Evolutionary conservation across 257 asterid species (phyloP).

Genomic region (Jacaranda copaia): DNA sequence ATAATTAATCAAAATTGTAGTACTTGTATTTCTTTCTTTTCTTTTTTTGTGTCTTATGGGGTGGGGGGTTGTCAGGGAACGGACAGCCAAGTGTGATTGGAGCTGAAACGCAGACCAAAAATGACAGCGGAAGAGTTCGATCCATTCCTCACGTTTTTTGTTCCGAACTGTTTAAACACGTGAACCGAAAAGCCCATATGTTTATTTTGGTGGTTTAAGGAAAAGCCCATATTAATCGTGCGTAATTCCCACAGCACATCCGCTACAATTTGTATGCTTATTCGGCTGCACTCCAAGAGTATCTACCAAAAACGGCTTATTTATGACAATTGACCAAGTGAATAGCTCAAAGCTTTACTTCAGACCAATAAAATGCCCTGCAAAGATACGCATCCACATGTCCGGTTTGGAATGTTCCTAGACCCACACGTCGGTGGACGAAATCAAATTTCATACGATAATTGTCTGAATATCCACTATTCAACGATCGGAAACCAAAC

Average conservation of each 20-base stretch:
- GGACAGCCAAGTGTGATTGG: too few relatives aligned
- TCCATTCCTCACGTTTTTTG: too few relatives aligned
- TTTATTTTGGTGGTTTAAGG: too few relatives aligned
- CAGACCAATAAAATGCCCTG: conserved; percentile 38
- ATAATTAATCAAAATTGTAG: too few relatives aligned
- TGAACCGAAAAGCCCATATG: too few relatives aligned
- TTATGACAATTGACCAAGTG: conserved; percentile 34
- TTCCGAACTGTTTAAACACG: too few relatives aligned
- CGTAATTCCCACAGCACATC: not conserved
- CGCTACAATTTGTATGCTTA: not conserved
- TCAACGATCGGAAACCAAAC: conserved; percentile 6
- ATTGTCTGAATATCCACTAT: conserved; percentile 34
- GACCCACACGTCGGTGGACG: conserved; percentile 41
- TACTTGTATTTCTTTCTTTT: too few relatives aligned
- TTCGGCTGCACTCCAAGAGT: not conserved
- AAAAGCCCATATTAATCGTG: not conserved
- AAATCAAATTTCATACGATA: conserved; percentile 26
- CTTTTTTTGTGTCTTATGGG: too few relatives aligned
- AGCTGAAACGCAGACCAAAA: too few relatives aligned
- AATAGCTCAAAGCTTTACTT: conserved; percentile 33
- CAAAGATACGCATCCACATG: conserved; percentile 30
- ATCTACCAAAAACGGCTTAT: not conserved
- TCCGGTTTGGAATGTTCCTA: conserved; percentile 36
- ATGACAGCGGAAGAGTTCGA: too few relatives aligned
- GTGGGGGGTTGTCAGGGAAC: too few relatives aligned